Conservation (phyloP, 345 rosid species). For the Hibiscus trionum region DNA sequence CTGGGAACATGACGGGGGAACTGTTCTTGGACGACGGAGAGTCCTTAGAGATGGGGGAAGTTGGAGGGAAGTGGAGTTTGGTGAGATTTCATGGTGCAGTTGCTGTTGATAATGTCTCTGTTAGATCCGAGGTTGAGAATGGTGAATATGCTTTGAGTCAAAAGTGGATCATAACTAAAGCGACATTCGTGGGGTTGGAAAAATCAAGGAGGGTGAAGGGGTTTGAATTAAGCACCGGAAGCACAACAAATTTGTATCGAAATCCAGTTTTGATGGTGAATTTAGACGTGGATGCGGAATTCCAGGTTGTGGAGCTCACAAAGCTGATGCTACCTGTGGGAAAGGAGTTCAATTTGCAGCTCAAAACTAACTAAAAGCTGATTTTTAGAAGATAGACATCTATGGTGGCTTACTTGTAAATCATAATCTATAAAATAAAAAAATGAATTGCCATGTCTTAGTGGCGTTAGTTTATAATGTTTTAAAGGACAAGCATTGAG, state of each 20-base stretch:
- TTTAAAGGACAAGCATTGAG: too few species aligned
- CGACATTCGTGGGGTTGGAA: constrained; percentile 45
- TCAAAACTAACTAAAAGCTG: constrained; percentile 9
- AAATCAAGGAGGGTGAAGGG: constrained; percentile 12
- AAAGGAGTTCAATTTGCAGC: constrained; percentile 34
- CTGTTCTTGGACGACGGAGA: constrained; percentile 62
- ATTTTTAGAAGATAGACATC: too few species aligned
- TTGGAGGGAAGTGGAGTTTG: constrained; percentile 44
- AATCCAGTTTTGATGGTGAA: constrained; percentile 1
- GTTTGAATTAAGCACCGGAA: constrained; percentile 17
- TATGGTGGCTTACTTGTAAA: too few species aligned
- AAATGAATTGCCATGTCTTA: too few species aligned
- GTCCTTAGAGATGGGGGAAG: constrained; percentile 43
- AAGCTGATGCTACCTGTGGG: constrained; percentile 27
- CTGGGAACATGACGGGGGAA: constrained; percentile 39
- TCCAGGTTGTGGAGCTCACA: constrained; percentile 26
- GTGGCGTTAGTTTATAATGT: too few species aligned
- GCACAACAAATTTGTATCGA: neutral
- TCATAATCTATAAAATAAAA: too few species aligned
- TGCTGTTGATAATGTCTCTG: constrained; percentile 11
- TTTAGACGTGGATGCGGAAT: constrained; percentile 13
- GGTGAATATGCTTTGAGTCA: constrained; percentile 42
- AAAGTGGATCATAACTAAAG: constrained; percentile 43
- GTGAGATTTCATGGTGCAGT: constrained; percentile 33
- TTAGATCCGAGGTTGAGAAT: constrained; percentile 41